Evolutionary conservation across 305 asterid genomes (phyloP).

Genomic region (Fraxinus sp.): DNA sequence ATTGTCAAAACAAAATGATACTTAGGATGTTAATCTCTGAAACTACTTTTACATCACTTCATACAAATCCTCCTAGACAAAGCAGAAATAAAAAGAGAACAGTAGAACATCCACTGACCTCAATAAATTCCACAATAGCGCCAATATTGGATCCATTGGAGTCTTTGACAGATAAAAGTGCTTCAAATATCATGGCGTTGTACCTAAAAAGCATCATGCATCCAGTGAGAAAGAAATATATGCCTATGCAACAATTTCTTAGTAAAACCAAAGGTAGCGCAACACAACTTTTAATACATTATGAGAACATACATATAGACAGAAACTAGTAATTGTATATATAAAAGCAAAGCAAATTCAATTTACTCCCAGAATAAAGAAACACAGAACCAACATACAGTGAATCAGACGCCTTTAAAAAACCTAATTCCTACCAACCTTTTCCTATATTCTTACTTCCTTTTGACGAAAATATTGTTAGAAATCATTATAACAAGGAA

Average conservation of each 20-base stretch:
- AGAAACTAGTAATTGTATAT: neutral
- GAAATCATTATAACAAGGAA: conserved; percentile 7
- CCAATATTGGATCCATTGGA: conserved; percentile 48
- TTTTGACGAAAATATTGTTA: neutral
- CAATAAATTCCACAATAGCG: conserved; percentile 48
- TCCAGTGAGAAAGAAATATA: conserved; percentile 8
- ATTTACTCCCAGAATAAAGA: neutral
- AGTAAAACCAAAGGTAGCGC: neutral
- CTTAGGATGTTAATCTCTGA: neutral
- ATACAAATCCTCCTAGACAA: neutral
- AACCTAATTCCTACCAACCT: neutral
- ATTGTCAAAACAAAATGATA: neutral
- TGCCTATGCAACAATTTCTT: conserved; percentile 17
- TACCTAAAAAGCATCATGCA: conserved; percentile 32
- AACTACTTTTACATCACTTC: neutral
- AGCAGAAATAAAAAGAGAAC: neutral
- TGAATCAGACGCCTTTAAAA: neutral
- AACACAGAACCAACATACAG: neutral
- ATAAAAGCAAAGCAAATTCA: neutral
- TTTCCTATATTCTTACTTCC: neutral
- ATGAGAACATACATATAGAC: neutral
- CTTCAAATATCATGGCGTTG: conserved; percentile 50
- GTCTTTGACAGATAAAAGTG: conserved; percentile 47
- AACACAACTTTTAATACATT: neutral
- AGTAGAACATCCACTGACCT: conserved; percentile 41